A percentile compares a stretch with the other conserved stretches of the same genome.
Evolutionary conservation across 2,329 filamentous ascomycete species (phyloP).

Genomic region (Xylaria sp.): DNA sequence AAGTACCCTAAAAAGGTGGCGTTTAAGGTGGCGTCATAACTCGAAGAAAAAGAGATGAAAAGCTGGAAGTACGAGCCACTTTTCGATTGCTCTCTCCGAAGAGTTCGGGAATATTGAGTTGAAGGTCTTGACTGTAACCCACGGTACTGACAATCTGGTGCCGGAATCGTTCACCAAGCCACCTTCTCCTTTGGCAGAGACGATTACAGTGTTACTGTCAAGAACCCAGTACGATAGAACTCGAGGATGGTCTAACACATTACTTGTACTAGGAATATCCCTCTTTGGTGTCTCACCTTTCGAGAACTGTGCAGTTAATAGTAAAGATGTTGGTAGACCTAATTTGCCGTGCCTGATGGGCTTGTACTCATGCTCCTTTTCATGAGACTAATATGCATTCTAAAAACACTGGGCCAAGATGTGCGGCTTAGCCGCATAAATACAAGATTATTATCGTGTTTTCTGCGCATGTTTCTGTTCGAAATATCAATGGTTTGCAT

Average conservation of each 20-base stretch:
- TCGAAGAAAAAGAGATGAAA: constrained; percentile 85
- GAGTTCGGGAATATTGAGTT: constrained; percentile 88
- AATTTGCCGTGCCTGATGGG: not conserved
- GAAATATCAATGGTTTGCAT: constrained; percentile 27
- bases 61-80: constrained; percentile 90
- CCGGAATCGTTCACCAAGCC: constrained; percentile 92
- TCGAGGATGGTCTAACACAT: constrained; percentile 94
- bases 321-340: constrained; percentile 49
- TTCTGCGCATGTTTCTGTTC: constrained; percentile 63
- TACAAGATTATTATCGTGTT: constrained; percentile 45
- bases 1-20: constrained; percentile 98
- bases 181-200: constrained; percentile 96
- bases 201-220: constrained; percentile 86
- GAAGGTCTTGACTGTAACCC: constrained; percentile 81
- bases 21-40: constrained; percentile 80
- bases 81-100: constrained; percentile 87
- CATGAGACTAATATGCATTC: not conserved
- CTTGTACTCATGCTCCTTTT: not conserved
- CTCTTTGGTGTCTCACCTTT: constrained; percentile 87
- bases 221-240: constrained; percentile 62
- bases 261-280: constrained; percentile 88
- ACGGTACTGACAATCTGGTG: constrained; percentile 90
- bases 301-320: constrained; percentile 96
- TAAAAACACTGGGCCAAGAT: not conserved
- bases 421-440: not conserved